Evolutionary conservation across 2,329 filamentous ascomycete genomes (phyloP).

Genomic region (Pochonia chlamydosporia): DNA sequence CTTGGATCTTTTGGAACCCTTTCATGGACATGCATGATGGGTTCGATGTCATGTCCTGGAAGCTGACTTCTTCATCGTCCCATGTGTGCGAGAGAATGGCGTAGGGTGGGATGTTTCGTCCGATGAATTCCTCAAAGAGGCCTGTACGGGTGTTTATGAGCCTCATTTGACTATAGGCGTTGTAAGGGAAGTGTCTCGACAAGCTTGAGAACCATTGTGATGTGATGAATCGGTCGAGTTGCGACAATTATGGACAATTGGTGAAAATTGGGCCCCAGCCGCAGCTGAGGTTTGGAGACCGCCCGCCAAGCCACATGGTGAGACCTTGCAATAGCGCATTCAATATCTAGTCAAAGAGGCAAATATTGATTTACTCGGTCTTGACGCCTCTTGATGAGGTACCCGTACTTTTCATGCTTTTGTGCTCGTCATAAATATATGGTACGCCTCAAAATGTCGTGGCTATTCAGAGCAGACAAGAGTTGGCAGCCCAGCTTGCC

Average conservation of each 20-base stretch:
- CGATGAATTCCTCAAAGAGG: constrained; percentile 8
- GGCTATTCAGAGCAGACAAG: no score
- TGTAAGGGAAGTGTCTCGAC: neutral
- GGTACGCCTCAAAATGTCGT: no score
- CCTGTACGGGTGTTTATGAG: constrained; percentile 6
- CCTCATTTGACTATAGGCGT: neutral
- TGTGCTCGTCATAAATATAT: no score
- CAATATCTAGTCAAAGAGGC: no score
- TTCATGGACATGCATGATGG: neutral
- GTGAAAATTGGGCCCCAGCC: neutral
- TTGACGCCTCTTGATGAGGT: no score
- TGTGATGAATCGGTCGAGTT: no score
- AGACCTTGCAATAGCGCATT: no score
- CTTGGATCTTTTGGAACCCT: constrained; percentile 3
- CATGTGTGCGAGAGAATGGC: constrained; percentile 21
- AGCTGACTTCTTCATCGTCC: constrained; percentile 13
- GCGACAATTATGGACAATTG: neutral
- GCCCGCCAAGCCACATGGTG: no score
- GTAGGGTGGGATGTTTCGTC: constrained; percentile 13
- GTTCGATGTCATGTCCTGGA: constrained; percentile 6
- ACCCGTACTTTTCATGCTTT: no score
- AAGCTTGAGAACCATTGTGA: no score
- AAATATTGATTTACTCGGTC: no score
- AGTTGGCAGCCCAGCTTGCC: no score
- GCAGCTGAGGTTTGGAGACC: neutral